Percentiles rank a stretch among this genome's conserved stretches.
Conservation (phyloP, 2,329 filamentous ascomycete species). For the Tolypocladium endophyticum region DNA sequence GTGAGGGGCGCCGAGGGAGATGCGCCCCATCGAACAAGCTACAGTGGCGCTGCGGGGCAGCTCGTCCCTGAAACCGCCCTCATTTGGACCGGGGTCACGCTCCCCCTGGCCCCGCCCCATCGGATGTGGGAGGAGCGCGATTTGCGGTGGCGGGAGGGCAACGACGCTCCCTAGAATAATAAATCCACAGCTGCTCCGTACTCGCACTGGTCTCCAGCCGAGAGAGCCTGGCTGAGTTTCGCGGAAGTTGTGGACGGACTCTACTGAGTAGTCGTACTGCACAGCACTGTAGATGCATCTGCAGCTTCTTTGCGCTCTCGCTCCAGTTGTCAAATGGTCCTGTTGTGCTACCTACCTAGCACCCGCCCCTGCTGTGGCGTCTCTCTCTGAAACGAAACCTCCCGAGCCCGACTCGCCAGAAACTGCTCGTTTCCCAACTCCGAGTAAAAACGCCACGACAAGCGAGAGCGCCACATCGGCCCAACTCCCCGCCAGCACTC, state of each 20-base stretch:
- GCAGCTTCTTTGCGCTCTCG: too few species aligned
- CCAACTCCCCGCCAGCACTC: neutral
- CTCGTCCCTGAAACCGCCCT: slow-evolving; percentile 5
- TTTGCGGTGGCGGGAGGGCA: neutral
- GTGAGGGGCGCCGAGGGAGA: neutral
- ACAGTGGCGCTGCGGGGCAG: slow-evolving; percentile 1
- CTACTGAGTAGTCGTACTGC: too few species aligned
- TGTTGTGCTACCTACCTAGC: too few species aligned
- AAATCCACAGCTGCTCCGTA: too few species aligned
- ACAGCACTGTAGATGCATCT: too few species aligned
- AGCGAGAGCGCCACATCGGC: neutral
- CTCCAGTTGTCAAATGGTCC: too few species aligned
- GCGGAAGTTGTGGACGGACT: too few species aligned
- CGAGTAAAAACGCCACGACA: neutral
- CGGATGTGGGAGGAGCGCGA: neutral
- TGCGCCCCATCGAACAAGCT: slow-evolving; percentile 2
- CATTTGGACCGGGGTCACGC: neutral
- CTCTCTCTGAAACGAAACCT: neutral
- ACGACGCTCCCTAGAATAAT: neutral
- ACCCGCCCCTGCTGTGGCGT: neutral
- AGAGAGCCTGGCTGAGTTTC: too few species aligned
- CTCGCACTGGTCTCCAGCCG: too few species aligned
- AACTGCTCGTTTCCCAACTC: neutral
- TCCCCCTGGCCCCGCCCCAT: neutral
- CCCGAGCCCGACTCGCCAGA: neutral